Base-by-base conservation (phyloP, 2,329 filamentous ascomycete species). In the Corynespora cassiicola region DNA sequence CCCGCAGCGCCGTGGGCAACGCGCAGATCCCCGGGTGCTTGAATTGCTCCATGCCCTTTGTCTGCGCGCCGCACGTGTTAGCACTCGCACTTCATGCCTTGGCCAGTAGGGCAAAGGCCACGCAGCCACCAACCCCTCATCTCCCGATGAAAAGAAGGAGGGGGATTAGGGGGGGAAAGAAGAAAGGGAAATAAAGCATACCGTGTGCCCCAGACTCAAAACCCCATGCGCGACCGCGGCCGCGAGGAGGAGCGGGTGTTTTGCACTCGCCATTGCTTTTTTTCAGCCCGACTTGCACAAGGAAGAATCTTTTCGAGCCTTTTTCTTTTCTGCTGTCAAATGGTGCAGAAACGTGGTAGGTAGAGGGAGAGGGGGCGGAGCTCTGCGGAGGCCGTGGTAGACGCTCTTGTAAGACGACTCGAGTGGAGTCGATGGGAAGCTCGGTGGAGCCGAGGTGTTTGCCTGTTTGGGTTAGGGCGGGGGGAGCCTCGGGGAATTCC, bases 11-110 rank as follows among this genome's bases (percentile, higher is more conserved):
- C 2, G 42, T 26, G 2, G 64, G 65, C 2, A 68, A 44, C 1
- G 54, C 47, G 21, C 55, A 57, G n/a, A 66, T 40, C 6, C 63
- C 60, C 0, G 58, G 49, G 12, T 68, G 57, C 25, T 61, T 61
- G 50, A 66, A 66, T 24, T 65, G 61, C 6, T 63, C 58, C 10
- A 66, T 49, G 3, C 65, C 65, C 37, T 66, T 66, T 9, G 49
- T 47, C 62, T 68, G 20, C 9, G 11, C 7, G n/a, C n/a, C n/a
- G n/a, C 5, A 10, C 3, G 2, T 11, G 9, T 22, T 16, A 31
- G 12, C 6, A 28, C 29, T 26, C 15, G 8, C 7, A 16, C 14
- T 34, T 30, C 17, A 20, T 22, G 18, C 6, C 22, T 23, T 33
- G 17, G 29, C 3, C 10, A 8, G 10, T 31, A 11, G 18, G 23